Evolutionary conservation across 306 rosid genomes (phyloP), one percentile per base, ranked within the genome.

Genomic region (Castanopsis chinensis): DNA sequence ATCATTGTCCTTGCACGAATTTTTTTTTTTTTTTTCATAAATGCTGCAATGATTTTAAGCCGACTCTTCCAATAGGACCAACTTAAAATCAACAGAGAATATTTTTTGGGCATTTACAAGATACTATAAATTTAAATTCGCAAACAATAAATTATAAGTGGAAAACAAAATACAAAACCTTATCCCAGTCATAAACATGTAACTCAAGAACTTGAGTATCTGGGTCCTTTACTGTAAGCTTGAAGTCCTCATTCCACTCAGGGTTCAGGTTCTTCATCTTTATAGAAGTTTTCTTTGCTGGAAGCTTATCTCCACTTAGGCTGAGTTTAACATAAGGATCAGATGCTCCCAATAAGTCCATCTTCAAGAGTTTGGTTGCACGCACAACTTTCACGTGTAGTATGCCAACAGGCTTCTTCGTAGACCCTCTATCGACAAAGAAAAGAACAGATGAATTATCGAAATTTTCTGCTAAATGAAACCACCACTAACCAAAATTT

Each of bases 261-360:
- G 82, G 82, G 77, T 84, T 84, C 61, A 80, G 76, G 56, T 76
- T 84, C 69, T 82, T 84, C 80, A 69, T 77, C 65, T 69, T 81
- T 21, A 74, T 70, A 41, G 68, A 71, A 21, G 85, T 85, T 63
- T 45, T 74, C 78, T 81, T 85, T 37, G 85, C 17, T 17, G 85
- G 85, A 68, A 76, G 73, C 30, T 73, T 52, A 3, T 77, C 85
- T 55, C 80, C 87, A 17, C 74, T 82, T 52, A 72, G 58, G 25
- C 37, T 14, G 19, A 79, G 75, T 72, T 72, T 65, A 15, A 78
- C 84, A 73, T 76, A 82, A 57, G 83, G 86, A 41, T 81, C 83
- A 69, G 82, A 82, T 9, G 79, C 72, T 61, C 85, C 81, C 28
- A 85, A 32, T 7, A 78, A 23, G 49, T 82, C 82, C 75, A 59